Evolutionary conservation across 306 rosid species (phyloP).

Genomic region (Vigna trinervia): DNA sequence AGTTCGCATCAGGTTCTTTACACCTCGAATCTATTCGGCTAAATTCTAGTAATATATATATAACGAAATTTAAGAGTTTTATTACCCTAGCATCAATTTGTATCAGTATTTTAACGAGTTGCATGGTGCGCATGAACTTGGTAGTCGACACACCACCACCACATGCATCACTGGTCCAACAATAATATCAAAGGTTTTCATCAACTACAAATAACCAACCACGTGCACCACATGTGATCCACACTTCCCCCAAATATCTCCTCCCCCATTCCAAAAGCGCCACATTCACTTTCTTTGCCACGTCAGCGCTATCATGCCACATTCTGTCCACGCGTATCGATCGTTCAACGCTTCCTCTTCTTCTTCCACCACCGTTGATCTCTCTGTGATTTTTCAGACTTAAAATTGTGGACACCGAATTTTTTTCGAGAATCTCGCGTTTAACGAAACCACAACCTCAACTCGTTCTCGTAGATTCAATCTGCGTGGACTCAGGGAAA

Average conservation of each 20-base stretch:
- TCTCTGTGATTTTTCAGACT: neutral
- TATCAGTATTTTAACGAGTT: neutral
- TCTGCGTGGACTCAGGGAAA: neutral
- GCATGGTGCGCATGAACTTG: neutral
- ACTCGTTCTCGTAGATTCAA: neutral
- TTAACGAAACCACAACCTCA: neutral
- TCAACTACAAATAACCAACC: neutral
- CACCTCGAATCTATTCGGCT: no score
- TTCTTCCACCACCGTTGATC: neutral
- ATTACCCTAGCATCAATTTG: neutral
- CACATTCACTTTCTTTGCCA: slow-evolving; percentile 29
- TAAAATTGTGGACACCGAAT: slow-evolving; percentile 1
- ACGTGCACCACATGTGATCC: neutral
- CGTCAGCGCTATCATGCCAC: neutral
- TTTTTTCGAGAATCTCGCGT: neutral
- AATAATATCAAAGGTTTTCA: neutral
- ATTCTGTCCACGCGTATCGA: neutral
- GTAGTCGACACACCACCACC: neutral
- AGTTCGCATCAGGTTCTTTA: no score
- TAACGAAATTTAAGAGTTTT: no score
- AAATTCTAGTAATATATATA: no score
- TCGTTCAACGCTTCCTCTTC: neutral
- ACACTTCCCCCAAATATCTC: slow-evolving; percentile 2
- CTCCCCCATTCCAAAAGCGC: slow-evolving; percentile 25
- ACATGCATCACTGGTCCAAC: neutral